Base-by-base conservation (phyloP, 1,284 basidiomycete species). In the Singerocomus rubriflavus region DNA sequence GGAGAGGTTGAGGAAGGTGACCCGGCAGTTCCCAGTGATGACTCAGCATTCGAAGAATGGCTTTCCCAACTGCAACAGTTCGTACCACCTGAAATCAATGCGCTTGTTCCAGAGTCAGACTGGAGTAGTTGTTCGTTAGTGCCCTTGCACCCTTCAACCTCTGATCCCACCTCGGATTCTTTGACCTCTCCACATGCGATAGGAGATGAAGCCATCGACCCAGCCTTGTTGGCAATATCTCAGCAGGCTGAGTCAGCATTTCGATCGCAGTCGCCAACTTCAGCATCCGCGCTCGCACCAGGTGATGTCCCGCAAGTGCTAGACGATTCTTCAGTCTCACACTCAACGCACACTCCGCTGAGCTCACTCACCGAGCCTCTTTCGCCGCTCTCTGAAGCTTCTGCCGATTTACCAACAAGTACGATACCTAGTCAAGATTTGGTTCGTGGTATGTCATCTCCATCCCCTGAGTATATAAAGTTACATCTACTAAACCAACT, bases 1-100 rank as follows among this genome's bases (percentile, higher is more conserved):
- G 57, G 40, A 27, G 42, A 10, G 6, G 30, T 31, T 14, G 56
- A 52, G 31, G 50, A 42, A 25, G 40, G 34, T 33, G 17, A 39
- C 34, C 50, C 38, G 14, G 49, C 13, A 27, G 30, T 12, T 21
- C 21, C 63, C 11, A 49, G 27, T 43, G 76, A 79, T 56, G 67
- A 71, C 45, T 55, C 66, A n/a, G 57, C 73, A 13, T 71, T 79
- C 44, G 74, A 80, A 53, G 74, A 70, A 39, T 81, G 79, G 80
- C 69, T 81, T 62, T 71, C 71, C 41, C 72, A 79, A 38, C 66
- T 78, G 10, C 69, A 76, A 44, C 67, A 69, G 2, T 73, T 77
- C 45, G 65, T 74, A 60, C 53, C 57, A 52, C 17, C 48, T 21
- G 54, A 59, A 21, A 27, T 44, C 14, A 44, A 42, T 11, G 21